These are phyloP conservation scores for Diplodia seriata DNA, from an alignment of 2,329 filamentous ascomycete genomes.

Conservation along the genomic window DNA sequence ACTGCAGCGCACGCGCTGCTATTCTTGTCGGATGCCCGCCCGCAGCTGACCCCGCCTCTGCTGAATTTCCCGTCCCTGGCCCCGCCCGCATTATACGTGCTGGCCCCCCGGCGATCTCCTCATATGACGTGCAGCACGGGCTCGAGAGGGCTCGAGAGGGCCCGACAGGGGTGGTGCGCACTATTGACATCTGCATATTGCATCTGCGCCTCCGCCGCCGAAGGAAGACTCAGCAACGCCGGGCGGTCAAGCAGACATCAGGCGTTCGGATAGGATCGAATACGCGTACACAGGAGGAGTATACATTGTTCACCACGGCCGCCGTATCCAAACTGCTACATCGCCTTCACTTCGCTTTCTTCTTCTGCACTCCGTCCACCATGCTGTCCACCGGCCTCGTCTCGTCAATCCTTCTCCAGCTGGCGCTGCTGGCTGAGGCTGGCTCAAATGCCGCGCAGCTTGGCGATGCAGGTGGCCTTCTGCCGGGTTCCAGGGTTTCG, in stretches of 20 bases:
- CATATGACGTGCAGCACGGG: slow-evolving; percentile 21
- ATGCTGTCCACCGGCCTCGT: slow-evolving; percentile 7
- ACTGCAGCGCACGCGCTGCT: slow-evolving; percentile 8
- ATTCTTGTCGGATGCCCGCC: slow-evolving; percentile 4
- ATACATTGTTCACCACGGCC: slow-evolving; percentile 10
- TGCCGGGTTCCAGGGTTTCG: slow-evolving; percentile 11
- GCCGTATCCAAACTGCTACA: background rate
- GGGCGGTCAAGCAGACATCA: background rate
- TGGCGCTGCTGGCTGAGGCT: slow-evolving; percentile 3
- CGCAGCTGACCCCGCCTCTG: slow-evolving; percentile 12
- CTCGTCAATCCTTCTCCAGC: background rate
- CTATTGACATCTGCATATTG: slow-evolving; percentile 26
- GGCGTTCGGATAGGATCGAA: background rate
- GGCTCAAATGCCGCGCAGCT: background rate
- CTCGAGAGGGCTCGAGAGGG: background rate
- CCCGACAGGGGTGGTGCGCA: slow-evolving; percentile 7
- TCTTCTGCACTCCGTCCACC: background rate
- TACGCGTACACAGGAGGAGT: background rate
- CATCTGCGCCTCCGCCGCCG: slow-evolving; percentile 6
- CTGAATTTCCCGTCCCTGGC: slow-evolving; percentile 7
- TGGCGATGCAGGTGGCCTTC: slow-evolving; percentile 15
- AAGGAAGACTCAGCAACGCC: background rate
- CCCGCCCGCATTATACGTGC: background rate
- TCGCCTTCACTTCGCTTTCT: background rate
- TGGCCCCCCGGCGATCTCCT: slow-evolving; percentile 13